Conservation (phyloP, 345 rosid genomes). For the Pugionium cornutum region DNA sequence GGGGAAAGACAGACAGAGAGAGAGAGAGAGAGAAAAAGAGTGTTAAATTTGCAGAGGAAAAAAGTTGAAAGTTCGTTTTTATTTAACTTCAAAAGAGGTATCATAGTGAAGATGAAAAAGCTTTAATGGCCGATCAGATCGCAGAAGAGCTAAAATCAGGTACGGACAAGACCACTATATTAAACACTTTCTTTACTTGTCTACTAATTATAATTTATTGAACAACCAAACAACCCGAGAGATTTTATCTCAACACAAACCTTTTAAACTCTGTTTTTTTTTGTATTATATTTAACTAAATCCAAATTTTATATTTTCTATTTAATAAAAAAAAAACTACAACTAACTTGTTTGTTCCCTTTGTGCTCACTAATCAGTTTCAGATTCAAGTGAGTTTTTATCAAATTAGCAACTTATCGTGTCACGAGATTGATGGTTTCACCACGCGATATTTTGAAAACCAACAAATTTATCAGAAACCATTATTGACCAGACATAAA, state of each 20-base stretch:
- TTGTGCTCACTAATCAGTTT: slow-evolving; percentile 11
- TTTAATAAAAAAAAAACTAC: slow-evolving; percentile 10
- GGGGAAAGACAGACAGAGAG: slow-evolving; percentile 13
- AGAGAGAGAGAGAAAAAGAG: slow-evolving; percentile 6
- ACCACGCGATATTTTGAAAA: neutral
- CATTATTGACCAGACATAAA: slow-evolving; percentile 2
- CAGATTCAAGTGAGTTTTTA: slow-evolving; percentile 1
- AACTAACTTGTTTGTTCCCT: slow-evolving; percentile 35
- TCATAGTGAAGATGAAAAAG: slow-evolving; percentile 18
- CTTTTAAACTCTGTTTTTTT: slow-evolving; percentile 2
- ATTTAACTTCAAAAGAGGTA: slow-evolving; percentile 34
- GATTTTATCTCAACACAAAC: slow-evolving; percentile 30
- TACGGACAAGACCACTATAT: slow-evolving; percentile 38
- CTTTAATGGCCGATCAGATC: slow-evolving; percentile 42
- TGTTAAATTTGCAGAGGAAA: slow-evolving; percentile 22
- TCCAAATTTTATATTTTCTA: too few relatives aligned
- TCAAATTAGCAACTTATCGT: slow-evolving; percentile 5
- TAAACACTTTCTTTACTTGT: neutral
- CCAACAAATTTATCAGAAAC: slow-evolving; percentile 5
- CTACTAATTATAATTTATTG: slow-evolving; percentile 23
- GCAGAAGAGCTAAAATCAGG: slow-evolving; percentile 34
- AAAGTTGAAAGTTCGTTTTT: slow-evolving; percentile 19
- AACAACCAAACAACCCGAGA: slow-evolving; percentile 37
- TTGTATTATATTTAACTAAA: too few relatives aligned
- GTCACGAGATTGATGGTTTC: neutral